These are phyloP conservation scores for Globisporangium alternatum DNA, from an alignment of 352 stramenopile genomes.

Conservation along the genomic window DNA sequence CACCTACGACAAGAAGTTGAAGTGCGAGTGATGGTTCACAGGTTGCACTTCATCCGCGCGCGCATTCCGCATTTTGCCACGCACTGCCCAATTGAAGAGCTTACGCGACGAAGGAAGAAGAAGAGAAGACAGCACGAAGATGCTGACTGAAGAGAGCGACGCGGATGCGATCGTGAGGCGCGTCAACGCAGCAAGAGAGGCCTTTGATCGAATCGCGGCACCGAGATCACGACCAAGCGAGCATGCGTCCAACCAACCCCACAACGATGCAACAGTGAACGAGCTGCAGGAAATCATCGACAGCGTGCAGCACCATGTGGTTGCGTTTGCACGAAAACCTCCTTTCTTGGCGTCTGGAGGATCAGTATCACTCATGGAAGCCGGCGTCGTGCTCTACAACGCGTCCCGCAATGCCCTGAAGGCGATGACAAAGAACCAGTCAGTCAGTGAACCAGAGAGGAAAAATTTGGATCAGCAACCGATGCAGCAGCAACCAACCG, in stretches of 20 bases:
- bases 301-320: conserved; percentile 31
- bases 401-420: conserved; percentile 41
- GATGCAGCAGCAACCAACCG: conserved; percentile 6
- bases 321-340: conserved; percentile 19
- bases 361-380: conserved; percentile 43
- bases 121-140: background rate
- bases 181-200: conserved; percentile 21
- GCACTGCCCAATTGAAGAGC: background rate
- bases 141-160: background rate
- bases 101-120: background rate
- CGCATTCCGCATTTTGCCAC: conserved; percentile 12
- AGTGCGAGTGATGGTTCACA: conserved; percentile 23
- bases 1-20: conserved; percentile 6
- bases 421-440: conserved; percentile 13
- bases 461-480: background rate
- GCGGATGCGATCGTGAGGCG: conserved; percentile 15
- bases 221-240: background rate
- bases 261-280: conserved; percentile 10
- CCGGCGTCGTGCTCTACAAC: conserved; percentile 71
- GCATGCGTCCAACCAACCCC: background rate
- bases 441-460: background rate
- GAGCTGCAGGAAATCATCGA: conserved; percentile 12
- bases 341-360: conserved; percentile 26
- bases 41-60: conserved; percentile 2
- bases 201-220: conserved; percentile 15